phyloP scores from a whole-genome alignment of 2,329 filamentous ascomycete species.

The Colletotrichum paranaense region DNA sequence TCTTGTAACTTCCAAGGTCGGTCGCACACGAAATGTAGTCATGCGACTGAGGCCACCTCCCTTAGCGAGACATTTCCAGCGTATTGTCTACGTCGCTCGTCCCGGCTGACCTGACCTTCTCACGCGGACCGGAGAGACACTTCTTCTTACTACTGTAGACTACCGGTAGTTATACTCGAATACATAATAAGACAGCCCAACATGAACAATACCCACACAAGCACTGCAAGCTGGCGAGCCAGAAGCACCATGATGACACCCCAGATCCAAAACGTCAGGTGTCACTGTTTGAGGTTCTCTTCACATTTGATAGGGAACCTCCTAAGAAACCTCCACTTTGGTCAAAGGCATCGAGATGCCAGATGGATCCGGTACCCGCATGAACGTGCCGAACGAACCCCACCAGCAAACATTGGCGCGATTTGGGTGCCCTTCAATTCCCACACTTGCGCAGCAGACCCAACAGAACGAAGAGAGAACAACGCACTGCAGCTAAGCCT shows the following conservation, averaged over 20 bases:
- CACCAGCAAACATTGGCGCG: not conserved
- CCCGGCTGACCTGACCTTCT: not conserved
- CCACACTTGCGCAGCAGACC: not conserved
- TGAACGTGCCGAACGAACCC: not conserved
- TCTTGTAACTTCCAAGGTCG: no score
- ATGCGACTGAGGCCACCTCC: not conserved
- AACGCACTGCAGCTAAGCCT: not conserved
- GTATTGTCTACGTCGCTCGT: not conserved
- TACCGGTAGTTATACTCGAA: no score
- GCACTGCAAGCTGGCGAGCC: not conserved
- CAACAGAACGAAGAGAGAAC: not conserved
- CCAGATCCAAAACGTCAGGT: constrained; percentile 2
- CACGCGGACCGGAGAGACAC: not conserved
- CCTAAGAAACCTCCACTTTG: not conserved
- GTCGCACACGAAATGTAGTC: not conserved
- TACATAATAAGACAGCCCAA: no score
- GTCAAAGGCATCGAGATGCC: not conserved
- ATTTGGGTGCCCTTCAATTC: not conserved
- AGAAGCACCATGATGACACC: no score
- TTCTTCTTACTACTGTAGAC: not conserved
- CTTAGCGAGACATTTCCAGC: not conserved
- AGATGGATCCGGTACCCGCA: not conserved
- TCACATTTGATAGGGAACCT: not conserved
- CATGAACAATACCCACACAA: not conserved
- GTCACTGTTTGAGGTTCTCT: constrained; percentile 15